Evolutionary conservation across 164 flowering plant genomes (phyloP).

Genomic region (Nymphaea thermarum): DNA sequence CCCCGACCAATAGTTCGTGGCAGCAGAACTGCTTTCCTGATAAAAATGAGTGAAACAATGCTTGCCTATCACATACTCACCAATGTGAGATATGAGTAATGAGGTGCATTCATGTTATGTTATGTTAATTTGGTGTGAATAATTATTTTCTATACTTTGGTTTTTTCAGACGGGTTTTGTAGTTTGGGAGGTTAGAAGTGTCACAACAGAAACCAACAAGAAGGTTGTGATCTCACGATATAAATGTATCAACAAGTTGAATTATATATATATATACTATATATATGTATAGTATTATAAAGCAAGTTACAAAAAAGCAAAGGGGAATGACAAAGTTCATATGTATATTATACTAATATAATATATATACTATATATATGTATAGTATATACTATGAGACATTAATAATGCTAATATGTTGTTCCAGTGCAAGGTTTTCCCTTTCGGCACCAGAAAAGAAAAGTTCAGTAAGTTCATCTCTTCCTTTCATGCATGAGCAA

Average conservation of each 20-base stretch:
- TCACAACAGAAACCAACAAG: not conserved
- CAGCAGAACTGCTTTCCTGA: not conserved
- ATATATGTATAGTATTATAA: too few species aligned
- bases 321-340: too few species aligned
- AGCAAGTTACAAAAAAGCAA: too few species aligned
- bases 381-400: too few species aligned
- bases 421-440: conserved; percentile 79
- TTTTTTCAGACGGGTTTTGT: not conserved
- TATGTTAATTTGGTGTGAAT: too few species aligned
- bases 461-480: conserved; percentile 27
- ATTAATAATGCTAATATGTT: not conserved
- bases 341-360: too few species aligned
- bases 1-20: not conserved
- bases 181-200: not conserved
- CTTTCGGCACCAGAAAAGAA: conserved; percentile 81
- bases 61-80: not conserved
- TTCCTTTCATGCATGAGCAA: conserved; percentile 10
- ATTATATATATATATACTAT: too few species aligned
- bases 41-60: too few species aligned
- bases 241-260: too few species aligned
- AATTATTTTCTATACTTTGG: too few species aligned
- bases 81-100: too few species aligned
- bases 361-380: too few species aligned
- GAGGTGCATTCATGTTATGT: not conserved
- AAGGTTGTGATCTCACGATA: not conserved